phyloP scores from a whole-genome alignment of 2,329 filamentous ascomycete species.

The Sarocladium oryzae region DNA sequence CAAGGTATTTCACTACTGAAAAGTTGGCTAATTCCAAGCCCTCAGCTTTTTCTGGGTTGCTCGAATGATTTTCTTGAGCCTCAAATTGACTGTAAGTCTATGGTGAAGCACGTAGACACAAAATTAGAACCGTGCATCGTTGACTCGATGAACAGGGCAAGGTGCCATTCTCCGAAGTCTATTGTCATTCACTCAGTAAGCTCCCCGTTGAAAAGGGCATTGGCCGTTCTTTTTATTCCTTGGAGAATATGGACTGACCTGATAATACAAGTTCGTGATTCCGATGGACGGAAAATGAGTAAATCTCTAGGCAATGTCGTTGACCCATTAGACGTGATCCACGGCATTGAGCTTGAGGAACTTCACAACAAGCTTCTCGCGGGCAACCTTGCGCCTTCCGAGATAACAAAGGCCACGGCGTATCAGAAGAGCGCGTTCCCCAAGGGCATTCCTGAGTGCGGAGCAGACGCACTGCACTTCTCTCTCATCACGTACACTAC shows the following conservation, averaged over 20 bases:
- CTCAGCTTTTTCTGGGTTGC: constrained; percentile 52
- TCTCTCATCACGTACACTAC: constrained; percentile 82
- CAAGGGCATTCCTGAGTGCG: constrained; percentile 80
- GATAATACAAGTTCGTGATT: constrained; percentile 73
- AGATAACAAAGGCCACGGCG: constrained; percentile 71
- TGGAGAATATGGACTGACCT: too few relatives aligned
- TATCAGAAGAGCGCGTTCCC: constrained; percentile 86
- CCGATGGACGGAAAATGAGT: constrained; percentile 85
- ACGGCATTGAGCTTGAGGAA: constrained; percentile 64
- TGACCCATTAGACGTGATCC: constrained; percentile 80
- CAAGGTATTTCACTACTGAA: too few relatives aligned
- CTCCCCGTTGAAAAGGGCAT: not conserved
- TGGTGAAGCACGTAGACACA: not conserved
- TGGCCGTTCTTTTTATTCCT: too few relatives aligned
- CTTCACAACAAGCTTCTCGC: constrained; percentile 68
- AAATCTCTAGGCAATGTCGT: constrained; percentile 88
- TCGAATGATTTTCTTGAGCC: constrained; percentile 81
- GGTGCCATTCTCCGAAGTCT: constrained; percentile 85
- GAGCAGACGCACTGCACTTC: constrained; percentile 78
- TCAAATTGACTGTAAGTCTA: constrained; percentile 62
- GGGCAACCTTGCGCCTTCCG: constrained; percentile 72
- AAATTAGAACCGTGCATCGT: not conserved
- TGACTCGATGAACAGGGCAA: constrained; percentile 42
- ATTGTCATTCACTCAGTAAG: constrained; percentile 65
- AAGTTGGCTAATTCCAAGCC: not conserved